These are phyloP conservation scores for Curvularia spicifera DNA, from an alignment of 2,329 filamentous ascomycete genomes.

Conservation along the genomic window DNA sequence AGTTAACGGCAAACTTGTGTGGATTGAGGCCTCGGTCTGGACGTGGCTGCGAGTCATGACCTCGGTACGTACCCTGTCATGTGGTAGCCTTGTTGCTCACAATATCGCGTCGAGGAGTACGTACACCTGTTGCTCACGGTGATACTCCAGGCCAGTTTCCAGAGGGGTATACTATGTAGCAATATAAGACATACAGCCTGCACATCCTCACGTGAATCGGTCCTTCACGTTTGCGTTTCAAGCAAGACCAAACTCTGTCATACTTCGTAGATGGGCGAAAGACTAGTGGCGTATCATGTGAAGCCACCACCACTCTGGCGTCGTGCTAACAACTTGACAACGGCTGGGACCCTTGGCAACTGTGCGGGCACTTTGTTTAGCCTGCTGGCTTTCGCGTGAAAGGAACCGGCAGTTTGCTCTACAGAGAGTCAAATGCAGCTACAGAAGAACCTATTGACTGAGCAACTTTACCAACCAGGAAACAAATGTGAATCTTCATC, in stretches of 20 bases:
- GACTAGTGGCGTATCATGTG: background rate
- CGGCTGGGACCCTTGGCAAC: background rate
- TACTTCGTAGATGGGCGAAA: background rate
- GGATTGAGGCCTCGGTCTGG: background rate
- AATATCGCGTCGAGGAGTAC: background rate
- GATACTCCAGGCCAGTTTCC: background rate
- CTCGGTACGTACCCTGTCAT: background rate
- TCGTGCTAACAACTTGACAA: background rate
- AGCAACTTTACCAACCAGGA: background rate
- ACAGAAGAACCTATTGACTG: background rate
- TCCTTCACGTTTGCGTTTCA: background rate
- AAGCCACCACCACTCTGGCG: background rate
- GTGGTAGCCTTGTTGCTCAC: background rate
- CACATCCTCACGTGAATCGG: background rate
- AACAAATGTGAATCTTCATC: background rate
- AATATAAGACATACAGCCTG: background rate
- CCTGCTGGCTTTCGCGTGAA: background rate
- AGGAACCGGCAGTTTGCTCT: background rate
- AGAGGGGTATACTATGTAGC: background rate
- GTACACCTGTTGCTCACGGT: background rate
- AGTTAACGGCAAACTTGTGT: background rate
- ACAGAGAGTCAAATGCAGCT: background rate
- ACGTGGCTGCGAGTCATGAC: background rate
- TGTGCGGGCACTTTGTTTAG: background rate
- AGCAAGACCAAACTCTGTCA: background rate